These are phyloP conservation scores for Tricholoma hemisulphureum DNA, from an alignment of 768 basidiomycete genomes.

Conservation along the genomic window DNA sequence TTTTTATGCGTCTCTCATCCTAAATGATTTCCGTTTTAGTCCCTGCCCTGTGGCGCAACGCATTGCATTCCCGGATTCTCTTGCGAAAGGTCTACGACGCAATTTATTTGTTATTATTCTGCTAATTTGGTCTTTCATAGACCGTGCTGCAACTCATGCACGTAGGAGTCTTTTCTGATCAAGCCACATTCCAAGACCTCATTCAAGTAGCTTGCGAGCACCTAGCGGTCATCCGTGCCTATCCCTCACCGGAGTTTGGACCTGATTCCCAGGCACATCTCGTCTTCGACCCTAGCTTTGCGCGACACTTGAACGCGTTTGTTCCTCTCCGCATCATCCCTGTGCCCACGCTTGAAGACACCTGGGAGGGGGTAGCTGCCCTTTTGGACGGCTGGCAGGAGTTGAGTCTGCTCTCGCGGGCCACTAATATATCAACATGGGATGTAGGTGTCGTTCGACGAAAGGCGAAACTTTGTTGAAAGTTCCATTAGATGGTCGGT, in stretches of 20 bases:
- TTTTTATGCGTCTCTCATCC: not conserved
- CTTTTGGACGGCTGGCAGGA: slow-evolving; percentile 60
- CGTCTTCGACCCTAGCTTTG: slow-evolving; percentile 66
- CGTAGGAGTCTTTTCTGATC: slow-evolving; percentile 36
- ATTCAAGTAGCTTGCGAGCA: slow-evolving; percentile 40
- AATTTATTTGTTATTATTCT: not conserved
- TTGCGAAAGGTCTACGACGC: slow-evolving; percentile 52
- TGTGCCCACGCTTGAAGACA: slow-evolving; percentile 45
- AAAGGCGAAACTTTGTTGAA: not conserved
- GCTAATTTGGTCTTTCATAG: slow-evolving; percentile 26
- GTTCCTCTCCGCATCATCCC: slow-evolving; percentile 66
- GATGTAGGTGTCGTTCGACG: slow-evolving; percentile 42
- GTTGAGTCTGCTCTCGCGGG: slow-evolving; percentile 42
- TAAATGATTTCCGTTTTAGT: slow-evolving; percentile 30
- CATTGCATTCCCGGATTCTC: slow-evolving; percentile 50
- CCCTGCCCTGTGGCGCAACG: slow-evolving; percentile 46
- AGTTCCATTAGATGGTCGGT: slow-evolving; percentile 41
- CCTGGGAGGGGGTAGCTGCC: slow-evolving; percentile 49
- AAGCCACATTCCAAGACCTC: slow-evolving; percentile 35
- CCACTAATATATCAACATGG: slow-evolving; percentile 55
- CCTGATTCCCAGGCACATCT: slow-evolving; percentile 47
- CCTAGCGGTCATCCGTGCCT: slow-evolving; percentile 39
- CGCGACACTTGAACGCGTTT: slow-evolving; percentile 63
- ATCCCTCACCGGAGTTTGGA: slow-evolving; percentile 35
- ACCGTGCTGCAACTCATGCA: slow-evolving; percentile 51